Conservation (phyloP, 1,139 yeast genomes). For the Casaregolazyma suthepensis region DNA sequence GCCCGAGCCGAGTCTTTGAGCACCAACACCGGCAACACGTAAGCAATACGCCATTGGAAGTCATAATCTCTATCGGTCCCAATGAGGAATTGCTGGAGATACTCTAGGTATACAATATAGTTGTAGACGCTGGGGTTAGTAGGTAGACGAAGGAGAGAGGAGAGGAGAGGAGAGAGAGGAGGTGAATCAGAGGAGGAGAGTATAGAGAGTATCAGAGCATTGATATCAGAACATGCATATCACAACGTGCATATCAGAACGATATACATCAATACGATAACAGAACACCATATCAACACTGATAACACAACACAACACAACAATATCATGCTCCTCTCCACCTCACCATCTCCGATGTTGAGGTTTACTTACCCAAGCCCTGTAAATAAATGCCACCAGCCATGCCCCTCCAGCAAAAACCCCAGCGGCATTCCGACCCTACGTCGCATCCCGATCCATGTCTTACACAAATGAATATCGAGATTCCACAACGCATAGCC, state of each 20-base stretch:
- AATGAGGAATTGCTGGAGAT: constrained; percentile 55
- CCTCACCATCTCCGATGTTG: no score
- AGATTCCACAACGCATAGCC: constrained; percentile 84
- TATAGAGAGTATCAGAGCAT: no score
- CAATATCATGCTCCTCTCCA: no score
- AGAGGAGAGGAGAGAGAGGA: no score
- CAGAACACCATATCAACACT: no score
- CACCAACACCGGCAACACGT: constrained; percentile 39
- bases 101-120: constrained; percentile 55
- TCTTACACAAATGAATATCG: constrained; percentile 74
- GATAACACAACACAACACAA: no score
- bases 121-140: constrained; percentile 47
- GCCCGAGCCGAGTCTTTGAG: constrained; percentile 8
- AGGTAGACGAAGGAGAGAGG: no score
- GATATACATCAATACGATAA: no score
- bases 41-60: constrained; percentile 45
- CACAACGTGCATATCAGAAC: no score
- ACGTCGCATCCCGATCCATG: constrained; percentile 59
- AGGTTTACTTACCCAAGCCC: constrained; percentile 14
- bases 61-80: constrained; percentile 47
- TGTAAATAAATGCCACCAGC: constrained; percentile 80
- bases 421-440: constrained; percentile 83
- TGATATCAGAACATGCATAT: no score
- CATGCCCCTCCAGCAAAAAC: constrained; percentile 82
- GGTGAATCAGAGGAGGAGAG: no score